Base-by-base conservation (phyloP, 2,329 filamentous ascomycete species). In the Paracamarosporium sp. region DNA sequence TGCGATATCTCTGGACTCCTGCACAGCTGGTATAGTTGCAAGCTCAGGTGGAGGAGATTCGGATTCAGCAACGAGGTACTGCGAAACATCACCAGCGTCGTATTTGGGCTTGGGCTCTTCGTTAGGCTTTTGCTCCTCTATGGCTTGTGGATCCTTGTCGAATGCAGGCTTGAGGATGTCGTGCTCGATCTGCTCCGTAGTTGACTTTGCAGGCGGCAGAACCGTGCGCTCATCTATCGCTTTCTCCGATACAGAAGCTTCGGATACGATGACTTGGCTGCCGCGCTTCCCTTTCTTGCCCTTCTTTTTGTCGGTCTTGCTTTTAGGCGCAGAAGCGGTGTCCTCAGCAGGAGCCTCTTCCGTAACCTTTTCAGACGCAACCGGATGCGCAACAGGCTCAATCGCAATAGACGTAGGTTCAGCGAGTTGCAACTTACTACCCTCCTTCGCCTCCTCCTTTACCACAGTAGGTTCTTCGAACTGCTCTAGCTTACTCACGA, bases 291-390 rank as follows among this genome's bases (percentile, higher is more conserved):
- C 61, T 54, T 73, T 75, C 64, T 73, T 73, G 4, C 31, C 61
- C 58, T 74, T 74, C 61, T 74, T 74, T 15, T 31, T 48, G 30
- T 56, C 64, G 54, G 72, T 73, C 57, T 72, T 73, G n/a, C 59
- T 57, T 50, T 70, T 73, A 9, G 64, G 53, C 9, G 55, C 52
- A 30, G 47, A 24, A 22, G 53, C 43, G 12, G 55, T n/a, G 11
- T 61, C 57, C 27, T 68, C 61, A 4, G 31, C 56, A 31, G 51
- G 40, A 17, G 33, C 17, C 17, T 40, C 48, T 15, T 33, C 41
- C 2, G 52, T 36, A 33, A 36, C 25, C 13, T 30, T 27, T 24
- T 58, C n/a, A 6, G 31, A 25, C 15, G 6, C 9, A 12, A 17
- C 15, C n/a, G 13, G 25, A 20, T 31, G 28, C 27, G 11, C 44